Evolutionary conservation across 2,329 filamentous ascomycete species (phyloP), one percentile per base, ranked within the genome.

Genomic region (Nigrograna mackinnonii): DNA sequence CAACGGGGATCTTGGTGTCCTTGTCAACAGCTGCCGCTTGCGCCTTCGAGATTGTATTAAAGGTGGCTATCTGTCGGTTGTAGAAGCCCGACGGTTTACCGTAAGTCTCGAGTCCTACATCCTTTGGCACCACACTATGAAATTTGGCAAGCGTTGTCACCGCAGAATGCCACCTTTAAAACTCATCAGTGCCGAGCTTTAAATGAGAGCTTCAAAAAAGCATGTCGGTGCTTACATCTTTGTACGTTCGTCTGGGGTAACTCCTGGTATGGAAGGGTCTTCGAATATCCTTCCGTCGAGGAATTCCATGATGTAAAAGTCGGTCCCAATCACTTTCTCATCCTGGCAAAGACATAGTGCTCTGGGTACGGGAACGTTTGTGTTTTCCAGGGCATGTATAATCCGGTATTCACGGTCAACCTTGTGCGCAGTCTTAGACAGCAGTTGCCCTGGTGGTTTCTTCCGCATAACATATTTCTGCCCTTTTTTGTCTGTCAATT

Each of bases 221-320:
- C 14, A 11, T 11, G 24, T 12, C 11, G 13, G 21, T 6, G 66
- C 75, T 43, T 67, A 85, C 84, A 96, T 87, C 58, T 82, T 81
- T 22, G 74, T 82, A 46, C 92, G 80, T 54, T 95, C 86, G 30
- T 77, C 76, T 0, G 86, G 70, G 19, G 78, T 78, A 11, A 90
- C 82, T 11, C 76, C 86, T 2, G 90, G 91, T 64, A 97, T 85
- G 22, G 85, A 76, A 32, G 91, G 86, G 69, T 97, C 90, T 61
- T 92, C 89, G 62, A 97, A 89, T 71, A 96, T 95, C 60, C 94
- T 85, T 16, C 94, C 94, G 62, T 95, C 87, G 47, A 97, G 78
- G 67, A 94, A 97, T 67, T 90, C 85, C 94, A 99, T 97, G 62
- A 97, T 85, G 73, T 99, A 97, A 70, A 97, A 99, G 5, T 91